Conservation (phyloP, 2,329 filamentous ascomycete species). For the Teratosphaeria pseudoeucalypti region DNA sequence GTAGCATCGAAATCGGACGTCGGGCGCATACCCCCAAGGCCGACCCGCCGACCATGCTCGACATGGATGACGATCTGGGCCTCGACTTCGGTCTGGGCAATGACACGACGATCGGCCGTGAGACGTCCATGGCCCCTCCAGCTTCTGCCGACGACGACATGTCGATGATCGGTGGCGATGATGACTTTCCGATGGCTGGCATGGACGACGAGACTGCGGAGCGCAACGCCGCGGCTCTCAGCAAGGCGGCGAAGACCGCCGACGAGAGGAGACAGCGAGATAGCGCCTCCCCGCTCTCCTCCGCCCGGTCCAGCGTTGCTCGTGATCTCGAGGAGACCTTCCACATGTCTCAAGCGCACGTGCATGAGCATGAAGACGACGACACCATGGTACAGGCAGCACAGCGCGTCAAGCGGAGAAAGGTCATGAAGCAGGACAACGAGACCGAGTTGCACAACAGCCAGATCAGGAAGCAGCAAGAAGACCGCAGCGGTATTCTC, state of each 20-base stretch:
- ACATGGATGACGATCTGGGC: conserved; percentile 50
- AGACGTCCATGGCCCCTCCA: conserved; percentile 9
- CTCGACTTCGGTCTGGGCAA: conserved; percentile 35
- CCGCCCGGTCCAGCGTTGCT: conserved; percentile 40
- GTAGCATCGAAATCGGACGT: conserved; percentile 80
- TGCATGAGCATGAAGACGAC: conserved; percentile 34
- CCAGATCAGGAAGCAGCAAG: conserved; percentile 77
- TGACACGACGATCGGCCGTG: conserved; percentile 20
- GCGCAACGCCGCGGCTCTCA: conserved; percentile 25
- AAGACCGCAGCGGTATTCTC: conserved; percentile 76
- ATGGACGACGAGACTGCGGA: conserved; percentile 32
- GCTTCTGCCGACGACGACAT: conserved; percentile 12
- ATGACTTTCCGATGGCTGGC: conserved; percentile 34
- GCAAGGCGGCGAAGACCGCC: conserved; percentile 33
- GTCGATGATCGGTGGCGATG: conserved; percentile 17
- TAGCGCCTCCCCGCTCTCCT: conserved; percentile 42
- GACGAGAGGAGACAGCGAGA: conserved; percentile 31
- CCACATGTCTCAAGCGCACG: conserved; percentile 24
- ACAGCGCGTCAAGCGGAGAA: conserved; percentile 62
- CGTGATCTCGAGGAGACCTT: conserved; percentile 56
- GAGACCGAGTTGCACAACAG: conserved; percentile 66
- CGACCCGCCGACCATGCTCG: conserved; percentile 47
- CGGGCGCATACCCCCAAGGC: conserved; percentile 55
- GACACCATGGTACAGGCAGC: conserved; percentile 47
- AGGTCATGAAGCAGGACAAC: conserved; percentile 69